Evolutionary conservation across 2,329 filamentous ascomycete genomes (phyloP).

Genomic region (Cladosporium sphaerospermum): DNA sequence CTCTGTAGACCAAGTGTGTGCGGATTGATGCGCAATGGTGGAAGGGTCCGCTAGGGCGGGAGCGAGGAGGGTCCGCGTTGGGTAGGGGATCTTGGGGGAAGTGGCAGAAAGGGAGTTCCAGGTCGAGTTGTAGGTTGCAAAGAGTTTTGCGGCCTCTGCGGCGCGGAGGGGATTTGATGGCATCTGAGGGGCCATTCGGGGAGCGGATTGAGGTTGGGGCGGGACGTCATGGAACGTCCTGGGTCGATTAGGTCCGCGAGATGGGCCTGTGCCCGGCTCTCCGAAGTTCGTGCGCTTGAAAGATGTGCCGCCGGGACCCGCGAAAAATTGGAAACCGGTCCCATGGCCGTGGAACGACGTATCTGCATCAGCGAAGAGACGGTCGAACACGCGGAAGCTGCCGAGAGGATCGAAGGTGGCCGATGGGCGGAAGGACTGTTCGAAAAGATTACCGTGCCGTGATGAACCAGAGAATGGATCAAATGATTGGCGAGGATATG

Average conservation of each 20-base stretch:
- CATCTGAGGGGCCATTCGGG: slow-evolving; percentile 14
- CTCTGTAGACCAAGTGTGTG: slow-evolving; percentile 27
- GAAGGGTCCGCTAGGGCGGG: slow-evolving; percentile 19
- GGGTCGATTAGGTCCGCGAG: slow-evolving; percentile 14
- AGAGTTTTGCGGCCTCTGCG: slow-evolving; percentile 24
- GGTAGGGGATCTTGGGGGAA: slow-evolving; percentile 26
- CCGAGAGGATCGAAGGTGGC: slow-evolving; percentile 1
- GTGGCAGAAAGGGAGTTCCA: slow-evolving; percentile 23
- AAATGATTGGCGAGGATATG: background rate
- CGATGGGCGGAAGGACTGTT: background rate
- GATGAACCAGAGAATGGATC: background rate
- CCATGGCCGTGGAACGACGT: background rate
- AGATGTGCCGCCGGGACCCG: background rate
- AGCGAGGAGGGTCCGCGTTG: slow-evolving; percentile 24
- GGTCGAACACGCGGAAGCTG: slow-evolving; percentile 8
- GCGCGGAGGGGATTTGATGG: slow-evolving; percentile 21
- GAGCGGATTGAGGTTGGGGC: slow-evolving; percentile 10
- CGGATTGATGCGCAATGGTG: slow-evolving; percentile 23
- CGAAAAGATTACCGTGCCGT: background rate
- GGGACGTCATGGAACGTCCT: slow-evolving; percentile 12
- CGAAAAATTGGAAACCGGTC: background rate
- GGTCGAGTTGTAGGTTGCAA: slow-evolving; percentile 23
- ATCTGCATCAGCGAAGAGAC: slow-evolving; percentile 5
- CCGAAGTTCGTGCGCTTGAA: background rate
- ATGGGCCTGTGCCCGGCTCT: background rate